These are phyloP conservation scores for Metarhizium album DNA, from an alignment of 2,329 filamentous ascomycete genomes.

Conservation along the genomic window DNA sequence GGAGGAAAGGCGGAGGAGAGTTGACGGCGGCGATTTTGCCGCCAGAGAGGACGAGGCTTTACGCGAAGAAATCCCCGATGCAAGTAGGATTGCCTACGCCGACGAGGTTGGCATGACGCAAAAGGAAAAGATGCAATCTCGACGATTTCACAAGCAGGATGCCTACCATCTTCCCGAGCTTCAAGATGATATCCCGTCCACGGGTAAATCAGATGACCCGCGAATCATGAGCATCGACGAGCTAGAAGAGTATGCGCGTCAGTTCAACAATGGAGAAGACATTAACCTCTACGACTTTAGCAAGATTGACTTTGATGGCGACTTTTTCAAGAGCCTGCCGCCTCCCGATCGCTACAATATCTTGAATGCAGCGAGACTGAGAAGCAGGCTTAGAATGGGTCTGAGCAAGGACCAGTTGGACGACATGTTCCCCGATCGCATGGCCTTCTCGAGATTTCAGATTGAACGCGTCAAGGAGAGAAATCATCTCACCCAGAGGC, in stretches of 20 bases:
- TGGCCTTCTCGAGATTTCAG: conserved; percentile 95
- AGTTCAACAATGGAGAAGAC: conserved; percentile 88
- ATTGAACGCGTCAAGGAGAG: conserved; percentile 88
- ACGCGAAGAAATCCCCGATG: conserved; percentile 57
- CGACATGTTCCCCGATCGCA: conserved; percentile 91
- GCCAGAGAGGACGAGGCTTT: conserved; percentile 30
- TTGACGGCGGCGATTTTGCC: conserved; percentile 32
- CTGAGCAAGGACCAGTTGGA: conserved; percentile 94
- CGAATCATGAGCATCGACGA: conserved; percentile 95
- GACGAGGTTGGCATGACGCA: conserved; percentile 79
- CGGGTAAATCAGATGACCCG: conserved; percentile 86
- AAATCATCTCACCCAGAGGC: conserved; percentile 84
- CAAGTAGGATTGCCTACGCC: conserved; percentile 69
- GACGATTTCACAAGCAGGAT: conserved; percentile 83
- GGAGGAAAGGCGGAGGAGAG: conserved; percentile 48
- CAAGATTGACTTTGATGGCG: conserved; percentile 94
- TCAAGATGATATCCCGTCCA: conserved; percentile 64
- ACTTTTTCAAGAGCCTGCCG: conserved; percentile 89
- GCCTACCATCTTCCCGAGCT: conserved; percentile 91
- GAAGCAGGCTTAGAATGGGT: conserved; percentile 87
- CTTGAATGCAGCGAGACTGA: conserved; percentile 79
- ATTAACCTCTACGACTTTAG: conserved; percentile 91
- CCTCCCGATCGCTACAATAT: conserved; percentile 93
- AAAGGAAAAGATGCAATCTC: conserved; percentile 60
- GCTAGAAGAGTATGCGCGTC: conserved; percentile 82